phyloP scores from a whole-genome alignment of 257 asterid genomes.

The Forsythia suspensa region DNA sequence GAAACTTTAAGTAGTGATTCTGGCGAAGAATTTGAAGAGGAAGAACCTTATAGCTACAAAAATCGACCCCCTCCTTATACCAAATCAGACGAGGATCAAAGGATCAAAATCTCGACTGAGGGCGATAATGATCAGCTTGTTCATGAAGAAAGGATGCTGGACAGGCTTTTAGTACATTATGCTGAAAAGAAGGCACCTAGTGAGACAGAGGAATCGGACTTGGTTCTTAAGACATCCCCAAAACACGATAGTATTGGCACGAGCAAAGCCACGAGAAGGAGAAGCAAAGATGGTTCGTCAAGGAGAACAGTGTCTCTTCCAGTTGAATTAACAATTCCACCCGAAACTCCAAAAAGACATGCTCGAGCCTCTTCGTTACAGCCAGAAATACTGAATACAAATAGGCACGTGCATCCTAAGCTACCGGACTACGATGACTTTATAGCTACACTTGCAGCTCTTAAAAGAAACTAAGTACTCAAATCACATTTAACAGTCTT shows the following conservation, averaged over 20 bases:
- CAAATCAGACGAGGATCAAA: constrained; percentile 33
- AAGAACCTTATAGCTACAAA: constrained; percentile 9
- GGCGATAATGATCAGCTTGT: constrained; percentile 21
- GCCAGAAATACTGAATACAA: constrained; percentile 37
- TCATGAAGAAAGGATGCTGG: constrained; percentile 59
- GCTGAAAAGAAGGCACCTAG: constrained; percentile 43
- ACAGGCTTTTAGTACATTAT: constrained; percentile 49
- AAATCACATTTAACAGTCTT: too few species aligned
- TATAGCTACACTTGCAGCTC: constrained; percentile 63
- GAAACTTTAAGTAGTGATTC: constrained; percentile 1
- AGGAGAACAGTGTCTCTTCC: constrained; percentile 56
- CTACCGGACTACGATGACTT: constrained; percentile 79
- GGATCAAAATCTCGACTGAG: constrained; percentile 35
- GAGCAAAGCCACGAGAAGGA: constrained; percentile 22
- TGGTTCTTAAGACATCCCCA: constrained; percentile 23
- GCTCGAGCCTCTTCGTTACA: constrained; percentile 55
- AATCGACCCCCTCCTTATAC: constrained; percentile 47
- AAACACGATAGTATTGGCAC: constrained; percentile 1
- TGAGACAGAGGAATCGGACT: constrained; percentile 23
- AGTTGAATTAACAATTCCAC: constrained; percentile 25
- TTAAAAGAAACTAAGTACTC: constrained; percentile 29
- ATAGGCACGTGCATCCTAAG: constrained; percentile 67
- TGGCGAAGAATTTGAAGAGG: constrained; percentile 29
- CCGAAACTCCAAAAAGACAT: constrained; percentile 35
- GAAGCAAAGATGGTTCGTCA: constrained; percentile 31